Base-by-base conservation (phyloP, 495 filamentous ascomycete genomes). In the Rostrohypoxylon terebratum region DNA sequence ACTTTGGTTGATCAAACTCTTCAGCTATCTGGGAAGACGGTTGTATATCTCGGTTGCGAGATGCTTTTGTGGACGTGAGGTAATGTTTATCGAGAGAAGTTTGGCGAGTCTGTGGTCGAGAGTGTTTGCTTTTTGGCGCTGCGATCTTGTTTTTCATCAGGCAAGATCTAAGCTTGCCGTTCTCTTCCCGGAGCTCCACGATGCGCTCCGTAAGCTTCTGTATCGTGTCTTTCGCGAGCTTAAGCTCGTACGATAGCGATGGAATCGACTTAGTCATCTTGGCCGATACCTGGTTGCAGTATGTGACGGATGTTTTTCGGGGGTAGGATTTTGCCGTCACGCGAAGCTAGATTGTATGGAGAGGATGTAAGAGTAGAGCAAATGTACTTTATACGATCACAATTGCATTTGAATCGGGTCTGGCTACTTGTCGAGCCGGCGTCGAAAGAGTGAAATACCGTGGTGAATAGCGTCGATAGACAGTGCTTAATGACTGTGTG, bases 191-290 rank as follows among this genome's bases (percentile, higher is more conserved):
- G 23, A 69, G 40, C 1, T 57, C 51, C 4, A 6, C 38, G 20
- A 38, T 38, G 10, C 4, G 48, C 4, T 10, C 34, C 11, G 16
- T 6, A 1, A 63, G 40, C 0, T 40, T 25, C 2, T 69, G 23
- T 31, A 36, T 58, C 50, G 50, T 28, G 1, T 51, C 50, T 18
- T 63, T 62, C 0, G 50, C 66, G 1, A 58, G 8, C 0, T 21
- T 36, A 0, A 69, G 59, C 28, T 69, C 25, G 40, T 62, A 42
- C 4, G 50, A 20, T 2, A 50, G 7, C 6, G 66, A 63, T 0
- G 11, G 9, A 6, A 69, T 48, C 2, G 48, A 0, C 21, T 69
- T 69, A 0, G 50, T 48, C 59, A 69, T 69, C 23, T 45, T 59
- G 25, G n/a, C n/a, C 2, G 2, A 5, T 5, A 5, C 6, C 28